Conservation (phyloP, 83 land plant genomes). For the Isoetes engelmannii region DNA sequence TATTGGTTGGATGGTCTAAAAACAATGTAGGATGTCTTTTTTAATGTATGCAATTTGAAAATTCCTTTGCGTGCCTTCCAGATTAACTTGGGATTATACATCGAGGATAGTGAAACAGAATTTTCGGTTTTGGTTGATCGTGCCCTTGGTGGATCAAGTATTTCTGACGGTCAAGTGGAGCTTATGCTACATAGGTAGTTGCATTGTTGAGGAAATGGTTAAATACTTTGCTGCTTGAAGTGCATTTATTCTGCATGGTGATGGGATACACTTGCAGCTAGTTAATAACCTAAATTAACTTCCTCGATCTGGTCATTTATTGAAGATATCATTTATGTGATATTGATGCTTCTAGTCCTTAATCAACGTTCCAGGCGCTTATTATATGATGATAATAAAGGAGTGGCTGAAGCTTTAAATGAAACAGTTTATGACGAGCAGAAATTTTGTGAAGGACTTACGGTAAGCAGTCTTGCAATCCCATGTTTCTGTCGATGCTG, state of each 20-base stretch:
- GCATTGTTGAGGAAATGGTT: slow-evolving; percentile 6
- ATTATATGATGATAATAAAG: slow-evolving; percentile 73
- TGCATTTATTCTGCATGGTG: neutral
- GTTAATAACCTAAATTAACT: no score
- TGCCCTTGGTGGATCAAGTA: slow-evolving; percentile 79
- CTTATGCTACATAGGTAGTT: slow-evolving; percentile 90
- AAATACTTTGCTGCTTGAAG: neutral
- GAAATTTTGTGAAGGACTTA: slow-evolving; percentile 56
- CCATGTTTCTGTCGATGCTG: neutral
- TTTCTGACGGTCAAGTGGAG: slow-evolving; percentile 81
- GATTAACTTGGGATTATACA: slow-evolving; percentile 91
- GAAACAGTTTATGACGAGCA: slow-evolving; percentile 49
- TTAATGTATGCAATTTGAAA: neutral
- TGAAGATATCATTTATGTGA: no score
- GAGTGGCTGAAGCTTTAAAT: slow-evolving; percentile 86
- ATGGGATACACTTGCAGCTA: neutral
- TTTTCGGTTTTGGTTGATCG: slow-evolving; percentile 94
- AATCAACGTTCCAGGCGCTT: slow-evolving; percentile 51
- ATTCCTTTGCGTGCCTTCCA: slow-evolving; percentile 20
- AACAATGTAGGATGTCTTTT: neutral
- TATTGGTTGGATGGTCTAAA: no score
- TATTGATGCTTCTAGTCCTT: no score
- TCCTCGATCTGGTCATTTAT: no score
- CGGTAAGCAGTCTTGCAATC: slow-evolving; percentile 39
- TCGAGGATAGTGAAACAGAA: slow-evolving; percentile 54